Conservation (phyloP, 306 rosid species). For the Albizia julibrissin region DNA sequence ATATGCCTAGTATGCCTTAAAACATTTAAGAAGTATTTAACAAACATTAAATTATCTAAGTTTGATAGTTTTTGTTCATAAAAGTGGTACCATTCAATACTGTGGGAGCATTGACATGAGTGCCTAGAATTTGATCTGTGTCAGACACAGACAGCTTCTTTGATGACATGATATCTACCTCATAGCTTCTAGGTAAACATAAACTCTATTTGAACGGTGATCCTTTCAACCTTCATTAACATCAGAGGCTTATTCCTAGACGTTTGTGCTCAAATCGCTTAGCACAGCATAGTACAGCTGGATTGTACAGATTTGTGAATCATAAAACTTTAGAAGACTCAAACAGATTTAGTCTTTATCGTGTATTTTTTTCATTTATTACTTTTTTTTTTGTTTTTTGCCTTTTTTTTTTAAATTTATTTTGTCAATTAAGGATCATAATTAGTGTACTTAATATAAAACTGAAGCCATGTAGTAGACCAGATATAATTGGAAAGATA, state of each 20-base stretch:
- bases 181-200: constrained; percentile 20
- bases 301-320: not conserved
- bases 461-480: constrained; percentile 23
- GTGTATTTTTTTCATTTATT: not conserved
- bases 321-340: not conserved
- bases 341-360: constrained; percentile 1
- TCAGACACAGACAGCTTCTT: constrained; percentile 1
- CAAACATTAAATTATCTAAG: constrained; percentile 2
- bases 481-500: constrained; percentile 23
- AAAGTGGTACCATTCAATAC: not conserved
- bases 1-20: not conserved
- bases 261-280: not conserved
- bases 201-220: not conserved
- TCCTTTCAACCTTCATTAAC: not conserved
- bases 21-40: not conserved
- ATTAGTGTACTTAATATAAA: constrained; percentile 5
- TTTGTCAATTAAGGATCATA: constrained; percentile 3
- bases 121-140: constrained; percentile 21
- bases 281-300: not conserved
- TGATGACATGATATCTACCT: constrained; percentile 3
- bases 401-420: no score
- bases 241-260: not conserved
- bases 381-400: no score
- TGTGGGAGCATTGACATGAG: not conserved
- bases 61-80: constrained; percentile 1